Evolutionary conservation across 164 flowering plant genomes (phyloP).

Genomic region (Tinospora cordifolia): DNA sequence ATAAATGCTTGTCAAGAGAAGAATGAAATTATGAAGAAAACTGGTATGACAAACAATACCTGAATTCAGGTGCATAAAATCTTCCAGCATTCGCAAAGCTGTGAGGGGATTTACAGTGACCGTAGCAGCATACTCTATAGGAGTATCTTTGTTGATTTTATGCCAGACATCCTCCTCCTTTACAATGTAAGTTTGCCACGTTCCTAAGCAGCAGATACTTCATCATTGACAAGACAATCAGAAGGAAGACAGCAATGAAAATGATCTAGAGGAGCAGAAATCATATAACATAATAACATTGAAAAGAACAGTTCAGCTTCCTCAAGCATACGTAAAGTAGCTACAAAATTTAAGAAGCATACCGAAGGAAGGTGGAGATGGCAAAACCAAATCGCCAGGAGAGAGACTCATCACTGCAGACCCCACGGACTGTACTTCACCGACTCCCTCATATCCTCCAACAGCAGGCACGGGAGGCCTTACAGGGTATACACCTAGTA

Average conservation of each 20-base stretch:
- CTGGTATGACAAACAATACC: conserved; percentile 30
- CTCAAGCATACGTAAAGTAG: not conserved
- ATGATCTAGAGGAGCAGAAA: not conserved
- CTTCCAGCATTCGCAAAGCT: conserved; percentile 84
- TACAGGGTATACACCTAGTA: conserved; percentile 89
- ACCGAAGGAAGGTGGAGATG: conserved; percentile 88
- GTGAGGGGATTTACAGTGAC: conserved; percentile 87
- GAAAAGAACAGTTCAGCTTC: not conserved
- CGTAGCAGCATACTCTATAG: conserved; percentile 88
- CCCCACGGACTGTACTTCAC: conserved; percentile 70
- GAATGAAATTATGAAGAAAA: not conserved
- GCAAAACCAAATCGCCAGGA: conserved; percentile 88
- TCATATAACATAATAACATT: not conserved
- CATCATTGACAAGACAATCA: conserved; percentile 8
- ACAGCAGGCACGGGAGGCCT: conserved; percentile 84
- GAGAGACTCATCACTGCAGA: conserved; percentile 59
- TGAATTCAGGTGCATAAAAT: conserved; percentile 58
- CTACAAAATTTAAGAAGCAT: conserved; percentile 10
- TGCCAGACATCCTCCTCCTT: conserved; percentile 80
- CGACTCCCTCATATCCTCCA: conserved; percentile 96
- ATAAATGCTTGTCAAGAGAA: conserved; percentile 2
- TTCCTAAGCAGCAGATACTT: conserved; percentile 38
- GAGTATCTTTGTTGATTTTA: conserved; percentile 61
- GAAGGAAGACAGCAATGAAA: conserved; percentile 2
- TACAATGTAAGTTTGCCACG: conserved; percentile 91